These are phyloP conservation scores for Penicillium crustosum DNA, from an alignment of 2,329 filamentous ascomycete genomes.

Conservation along the genomic window DNA sequence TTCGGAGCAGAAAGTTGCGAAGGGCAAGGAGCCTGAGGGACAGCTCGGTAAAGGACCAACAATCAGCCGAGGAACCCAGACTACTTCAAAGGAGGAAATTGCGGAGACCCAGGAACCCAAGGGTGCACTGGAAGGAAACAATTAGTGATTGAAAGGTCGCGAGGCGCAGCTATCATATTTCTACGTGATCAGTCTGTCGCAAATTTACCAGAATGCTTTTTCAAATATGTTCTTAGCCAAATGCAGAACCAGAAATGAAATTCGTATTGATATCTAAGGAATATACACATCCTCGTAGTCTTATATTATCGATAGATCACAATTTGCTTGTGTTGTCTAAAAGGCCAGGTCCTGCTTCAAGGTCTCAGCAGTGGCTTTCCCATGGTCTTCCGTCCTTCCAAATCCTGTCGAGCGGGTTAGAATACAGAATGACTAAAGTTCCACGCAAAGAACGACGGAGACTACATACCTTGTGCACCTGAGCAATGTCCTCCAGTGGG, in stretches of 20 bases:
- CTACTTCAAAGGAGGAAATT: background rate
- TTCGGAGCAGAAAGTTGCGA: background rate
- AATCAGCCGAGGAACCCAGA: too few relatives aligned
- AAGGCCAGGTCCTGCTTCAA: conserved; percentile 29
- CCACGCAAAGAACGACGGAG: background rate
- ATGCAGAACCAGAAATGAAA: background rate
- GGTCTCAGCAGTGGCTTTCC: conserved; percentile 78
- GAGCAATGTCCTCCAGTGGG: conserved; percentile 67
- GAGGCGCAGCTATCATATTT: background rate
- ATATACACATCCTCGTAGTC: background rate
- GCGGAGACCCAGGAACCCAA: background rate
- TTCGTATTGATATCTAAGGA: background rate
- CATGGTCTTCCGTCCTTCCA: conserved; percentile 78
- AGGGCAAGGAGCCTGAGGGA: background rate
- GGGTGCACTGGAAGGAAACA: background rate
- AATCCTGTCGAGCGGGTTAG: conserved; percentile 51
- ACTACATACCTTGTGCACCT: conserved; percentile 61
- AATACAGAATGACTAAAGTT: background rate
- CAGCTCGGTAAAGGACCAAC: background rate
- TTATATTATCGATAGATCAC: background rate
- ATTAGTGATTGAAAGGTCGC: background rate
- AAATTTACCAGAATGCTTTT: background rate
- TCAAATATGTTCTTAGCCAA: background rate
- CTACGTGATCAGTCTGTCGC: background rate
- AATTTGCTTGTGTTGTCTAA: background rate